Conservation (phyloP, 176 grass and related monocot species). For the Melocanna baccifera region DNA sequence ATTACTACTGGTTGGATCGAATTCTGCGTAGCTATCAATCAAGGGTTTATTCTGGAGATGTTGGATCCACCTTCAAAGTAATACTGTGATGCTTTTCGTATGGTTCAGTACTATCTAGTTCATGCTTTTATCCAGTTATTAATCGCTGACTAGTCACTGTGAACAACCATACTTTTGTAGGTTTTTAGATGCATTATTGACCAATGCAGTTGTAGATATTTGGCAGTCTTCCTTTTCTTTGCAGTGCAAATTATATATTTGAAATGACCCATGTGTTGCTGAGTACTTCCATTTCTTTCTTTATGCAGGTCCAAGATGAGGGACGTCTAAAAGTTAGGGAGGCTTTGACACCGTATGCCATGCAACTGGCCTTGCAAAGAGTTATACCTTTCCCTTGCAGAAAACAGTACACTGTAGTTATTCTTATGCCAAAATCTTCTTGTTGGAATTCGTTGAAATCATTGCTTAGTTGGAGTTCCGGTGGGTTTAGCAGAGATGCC, state of each 20-base stretch:
- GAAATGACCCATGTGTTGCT: neutral
- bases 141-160: neutral
- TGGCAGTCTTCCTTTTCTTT: constrained; percentile 3
- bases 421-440: constrained; percentile 93
- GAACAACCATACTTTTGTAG: neutral
- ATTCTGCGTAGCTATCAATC: constrained; percentile 94
- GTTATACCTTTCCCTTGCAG: constrained; percentile 84
- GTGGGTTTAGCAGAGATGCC: constrained; percentile 68
- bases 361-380: constrained; percentile 77
- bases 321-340: constrained; percentile 82
- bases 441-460: constrained; percentile 60
- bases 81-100: neutral
- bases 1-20: constrained; percentile 96
- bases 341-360: constrained; percentile 49
- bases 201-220: constrained; percentile 22
- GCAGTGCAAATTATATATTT: neutral
- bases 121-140: constrained; percentile 13
- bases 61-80: constrained; percentile 85
- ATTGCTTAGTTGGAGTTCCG: constrained; percentile 53
- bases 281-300: neutral
- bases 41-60: constrained; percentile 84
- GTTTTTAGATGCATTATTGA: constrained; percentile 1
- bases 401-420: constrained; percentile 91
- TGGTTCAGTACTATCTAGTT: constrained; percentile 11
- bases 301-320: constrained; percentile 80